Evolutionary conservation across 2,329 filamentous ascomycete genomes (phyloP), one percentile per base, ranked within the genome.

Genomic region (Cladorrhinum sp.): DNA sequence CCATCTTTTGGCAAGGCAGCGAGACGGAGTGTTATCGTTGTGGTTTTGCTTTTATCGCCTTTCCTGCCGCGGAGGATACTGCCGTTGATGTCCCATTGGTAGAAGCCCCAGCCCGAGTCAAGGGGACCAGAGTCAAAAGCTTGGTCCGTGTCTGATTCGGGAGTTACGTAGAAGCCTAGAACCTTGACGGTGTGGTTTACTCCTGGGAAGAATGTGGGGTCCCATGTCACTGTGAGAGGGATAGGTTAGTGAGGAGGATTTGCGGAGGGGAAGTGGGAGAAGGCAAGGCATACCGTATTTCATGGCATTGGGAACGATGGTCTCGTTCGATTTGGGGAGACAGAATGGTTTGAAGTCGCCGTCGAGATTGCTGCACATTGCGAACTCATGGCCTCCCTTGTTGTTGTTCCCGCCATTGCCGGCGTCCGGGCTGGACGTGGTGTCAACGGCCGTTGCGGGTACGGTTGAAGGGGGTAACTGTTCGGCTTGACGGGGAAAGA

Each of bases 281-380:
- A 22, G 4, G 22, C 25, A 22, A 18, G 13, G 64, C 76, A 62
- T 68, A 84, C 82, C 72, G 65, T 83, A 85, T 70, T 85, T 85
- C 0, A 76, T 81, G 12, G 67, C 72, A 27, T 74, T 79, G 1
- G 75, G 74, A 60, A 76, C 75, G 23, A 85, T 70, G 8, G 75
- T 75, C 57, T 75, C 76, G 59, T 77, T 77, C 16, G 71, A 66
- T 8, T 72, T 69, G 0, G 83, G 83, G 13, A 74, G 70, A 69
- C 83, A 86, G 65, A 84, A 83, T 0, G 83, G 83, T 59, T 77
- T 79, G 60, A 75, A 68, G 2, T 71, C 68, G 29, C 78, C 80
- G 52, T 82, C 74, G 49, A 68, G 69, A 68, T 83, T 84, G 69
- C 73, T 68, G 71, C 82, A 85, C 23, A 77, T 70, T 13, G 77